Base-by-base conservation (phyloP, 495 filamentous ascomycete species). In the Letharia columbiana region DNA sequence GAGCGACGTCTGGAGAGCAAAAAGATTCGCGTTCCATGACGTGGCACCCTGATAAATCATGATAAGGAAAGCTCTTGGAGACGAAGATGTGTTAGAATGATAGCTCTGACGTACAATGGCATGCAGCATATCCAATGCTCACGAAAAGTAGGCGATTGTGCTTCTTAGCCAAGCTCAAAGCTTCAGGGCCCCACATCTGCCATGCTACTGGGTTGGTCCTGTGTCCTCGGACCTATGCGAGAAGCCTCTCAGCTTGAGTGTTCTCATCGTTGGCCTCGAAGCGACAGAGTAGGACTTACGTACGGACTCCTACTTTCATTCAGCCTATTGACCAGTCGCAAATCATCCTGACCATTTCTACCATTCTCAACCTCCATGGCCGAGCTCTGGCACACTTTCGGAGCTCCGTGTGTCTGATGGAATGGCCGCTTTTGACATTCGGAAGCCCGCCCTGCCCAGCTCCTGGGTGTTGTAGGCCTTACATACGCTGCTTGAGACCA, bases 1-100 rank as follows among this genome's bases (percentile, higher is more conserved):
- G 77, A 28, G 95, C 93, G 61, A 96, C 86, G 56, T 89, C 84
- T 5, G 82, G 78, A 65, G 94, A 91, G 74, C 87, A 88, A 72
- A 98, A 98, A 12, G 90, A 93, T 75, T 98, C 94, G 65, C 91
- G 88, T 69, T 92, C 91, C 86, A 96, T 97, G 59, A 96, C 87
- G 79, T 93, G 91, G 71, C 90, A 93, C 85, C 89, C 90, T 93
- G 20, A 61, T 76, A 70, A 75, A 63, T 49, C 23, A 42, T 45
- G 39, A 23, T 20, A 33, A 37, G n/a, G 18, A 41, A 15, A 28
- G 9, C 8, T 33, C 42, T 18, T 39, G 12, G 31, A 10, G 15
- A 12, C 33, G 31, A 13, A 42, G 8, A 47, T 31, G 18, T 37
- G 31, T 35, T 56, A 10, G 33, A 20, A 12, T 35, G 1, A 28